phyloP scores from a whole-genome alignment of 2,329 filamentous ascomycete genomes.

The Cyphellophora attinorum region DNA sequence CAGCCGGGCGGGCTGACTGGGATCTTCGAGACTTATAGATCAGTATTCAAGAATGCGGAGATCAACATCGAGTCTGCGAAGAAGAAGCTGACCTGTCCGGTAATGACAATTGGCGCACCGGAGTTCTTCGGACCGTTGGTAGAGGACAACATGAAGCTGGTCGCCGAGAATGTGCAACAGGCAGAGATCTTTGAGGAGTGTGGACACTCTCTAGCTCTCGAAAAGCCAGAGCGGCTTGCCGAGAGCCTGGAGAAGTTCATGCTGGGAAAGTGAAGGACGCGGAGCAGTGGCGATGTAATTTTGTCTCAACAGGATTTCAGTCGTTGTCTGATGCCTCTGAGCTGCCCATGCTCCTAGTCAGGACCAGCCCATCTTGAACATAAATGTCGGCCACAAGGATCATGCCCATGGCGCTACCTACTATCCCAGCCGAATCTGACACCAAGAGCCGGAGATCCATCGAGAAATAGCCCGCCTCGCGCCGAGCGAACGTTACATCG shows the following conservation, averaged over 20 bases:
- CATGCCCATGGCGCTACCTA: not conserved
- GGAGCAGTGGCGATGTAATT: not conserved
- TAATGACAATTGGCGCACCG: conserved; percentile 7
- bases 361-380: not conserved
- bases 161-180: conserved; percentile 3
- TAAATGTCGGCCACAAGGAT: not conserved
- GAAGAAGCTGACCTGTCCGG: conserved; percentile 31
- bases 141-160: conserved; percentile 3
- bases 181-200: conserved; percentile 6
- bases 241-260: conserved; percentile 2
- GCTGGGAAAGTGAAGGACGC: conserved; percentile 1
- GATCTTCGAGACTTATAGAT: conserved; percentile 49
- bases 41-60: conserved; percentile 42
- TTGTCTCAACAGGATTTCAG: not conserved
- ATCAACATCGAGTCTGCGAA: conserved; percentile 4
- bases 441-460: not conserved
- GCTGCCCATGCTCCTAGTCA: not conserved
- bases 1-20: conserved; percentile 35
- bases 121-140: conserved; percentile 7
- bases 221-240: conserved; percentile 4
- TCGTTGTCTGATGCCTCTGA: not conserved
- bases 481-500: too few relatives aligned
- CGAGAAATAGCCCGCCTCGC: too few relatives aligned
- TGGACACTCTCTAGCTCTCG: conserved; percentile 5
- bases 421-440: not conserved